Conservation (phyloP, 345 rosid species). For the Lepidium didymum region DNA sequence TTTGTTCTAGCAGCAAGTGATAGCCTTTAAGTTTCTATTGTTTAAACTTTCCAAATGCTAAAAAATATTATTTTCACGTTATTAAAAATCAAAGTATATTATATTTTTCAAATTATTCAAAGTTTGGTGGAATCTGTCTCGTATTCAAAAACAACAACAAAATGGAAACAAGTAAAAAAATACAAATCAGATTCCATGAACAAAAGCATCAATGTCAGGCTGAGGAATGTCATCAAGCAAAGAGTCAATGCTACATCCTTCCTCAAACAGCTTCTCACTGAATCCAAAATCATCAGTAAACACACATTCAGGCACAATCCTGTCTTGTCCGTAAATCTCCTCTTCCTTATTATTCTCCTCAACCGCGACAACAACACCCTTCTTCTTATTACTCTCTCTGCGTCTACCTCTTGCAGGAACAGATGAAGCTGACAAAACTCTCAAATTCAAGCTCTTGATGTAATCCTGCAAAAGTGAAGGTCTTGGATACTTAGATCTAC, state of each 20-base stretch:
- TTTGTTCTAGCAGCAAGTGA: background rate
- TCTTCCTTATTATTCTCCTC: slow-evolving; percentile 4
- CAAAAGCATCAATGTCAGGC: slow-evolving; percentile 26
- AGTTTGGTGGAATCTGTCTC: slow-evolving; percentile 8
- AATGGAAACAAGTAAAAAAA: background rate
- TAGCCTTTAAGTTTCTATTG: background rate
- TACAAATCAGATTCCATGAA: slow-evolving; percentile 27
- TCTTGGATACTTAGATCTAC: slow-evolving; percentile 69
- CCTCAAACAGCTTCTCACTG: slow-evolving; percentile 53
- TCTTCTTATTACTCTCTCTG: slow-evolving; percentile 24
- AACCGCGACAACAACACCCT: background rate
- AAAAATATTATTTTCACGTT: background rate
- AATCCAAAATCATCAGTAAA: slow-evolving; percentile 53
- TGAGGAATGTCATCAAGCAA: slow-evolving; percentile 58
- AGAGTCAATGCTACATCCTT: slow-evolving; percentile 55
- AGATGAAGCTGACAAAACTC: slow-evolving; percentile 5
- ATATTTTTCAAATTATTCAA: background rate
- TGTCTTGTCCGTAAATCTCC: slow-evolving; percentile 28
- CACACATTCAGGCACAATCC: slow-evolving; percentile 44
- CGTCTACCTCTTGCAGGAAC: slow-evolving; percentile 24
- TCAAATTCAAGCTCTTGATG: slow-evolving; percentile 75
- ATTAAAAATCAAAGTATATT: background rate
- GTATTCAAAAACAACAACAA: background rate
- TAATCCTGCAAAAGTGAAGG: slow-evolving; percentile 81
- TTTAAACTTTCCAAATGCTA: background rate